Conservation (phyloP, 2,329 filamentous ascomycete species). For the Hypoxylon sp. region DNA sequence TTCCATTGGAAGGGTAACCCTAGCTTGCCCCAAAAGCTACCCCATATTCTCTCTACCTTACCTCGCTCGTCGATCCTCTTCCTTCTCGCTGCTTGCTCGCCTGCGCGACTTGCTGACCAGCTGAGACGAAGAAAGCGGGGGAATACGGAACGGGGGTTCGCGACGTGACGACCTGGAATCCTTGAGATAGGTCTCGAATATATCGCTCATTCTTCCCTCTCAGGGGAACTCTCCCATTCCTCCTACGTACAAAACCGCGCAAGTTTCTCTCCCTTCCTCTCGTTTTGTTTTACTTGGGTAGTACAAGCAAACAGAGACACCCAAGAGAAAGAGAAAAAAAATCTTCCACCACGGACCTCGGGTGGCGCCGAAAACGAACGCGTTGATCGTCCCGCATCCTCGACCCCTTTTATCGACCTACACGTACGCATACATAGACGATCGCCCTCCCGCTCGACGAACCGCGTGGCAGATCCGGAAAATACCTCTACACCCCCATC, state of each 20-base stretch:
- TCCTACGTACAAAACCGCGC: neutral
- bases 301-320: constrained; percentile 5
- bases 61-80: neutral
- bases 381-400: constrained; percentile 20
- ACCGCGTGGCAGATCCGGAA: neutral
- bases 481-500: neutral
- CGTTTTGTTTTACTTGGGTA: neutral
- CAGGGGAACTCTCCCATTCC: neutral
- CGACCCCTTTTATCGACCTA: constrained; percentile 24
- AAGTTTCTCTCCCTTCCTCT: neutral
- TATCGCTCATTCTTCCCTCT: neutral
- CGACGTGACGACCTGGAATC: neutral
- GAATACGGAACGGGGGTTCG: neutral
- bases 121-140: neutral
- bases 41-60: constrained; percentile 1
- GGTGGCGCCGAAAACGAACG: constrained; percentile 7
- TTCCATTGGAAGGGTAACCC: neutral
- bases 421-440: constrained; percentile 33
- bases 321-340: neutral
- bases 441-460: constrained; percentile 13
- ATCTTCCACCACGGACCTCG: neutral
- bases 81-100: neutral
- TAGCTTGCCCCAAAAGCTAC: neutral
- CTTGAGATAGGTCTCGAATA: neutral
- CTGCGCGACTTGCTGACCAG: constrained; percentile 10